Evolutionary conservation across 2,329 filamentous ascomycete genomes (phyloP).

Genomic region (Exophiala xenobiotica): DNA sequence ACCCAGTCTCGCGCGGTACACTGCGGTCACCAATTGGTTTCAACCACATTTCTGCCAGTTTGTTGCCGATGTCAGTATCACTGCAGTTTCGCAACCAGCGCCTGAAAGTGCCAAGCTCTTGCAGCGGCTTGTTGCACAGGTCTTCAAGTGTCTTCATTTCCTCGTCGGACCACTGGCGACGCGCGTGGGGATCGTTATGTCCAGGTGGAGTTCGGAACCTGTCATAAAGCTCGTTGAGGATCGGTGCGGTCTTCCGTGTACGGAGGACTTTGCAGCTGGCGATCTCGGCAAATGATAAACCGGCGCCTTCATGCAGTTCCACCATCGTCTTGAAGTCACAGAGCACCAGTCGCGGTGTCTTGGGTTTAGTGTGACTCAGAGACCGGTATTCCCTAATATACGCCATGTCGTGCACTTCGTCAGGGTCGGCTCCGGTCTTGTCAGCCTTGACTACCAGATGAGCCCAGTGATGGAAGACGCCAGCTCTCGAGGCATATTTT

Average conservation of each 20-base stretch:
- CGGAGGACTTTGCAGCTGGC: conserved; percentile 16
- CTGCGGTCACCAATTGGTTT: conserved; percentile 2
- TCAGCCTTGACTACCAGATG: conserved; percentile 15
- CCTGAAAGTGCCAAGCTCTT: conserved; percentile 15
- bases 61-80: conserved; percentile 23
- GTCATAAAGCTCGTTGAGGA: conserved; percentile 23
- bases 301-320: conserved; percentile 28
- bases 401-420: conserved; percentile 26
- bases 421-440: conserved; percentile 8
- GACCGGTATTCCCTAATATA: conserved; percentile 23
- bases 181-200: background rate
- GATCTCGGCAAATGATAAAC: conserved; percentile 28
- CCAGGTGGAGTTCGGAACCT: conserved; percentile 17
- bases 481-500: conserved; percentile 13
- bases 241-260: conserved; percentile 16
- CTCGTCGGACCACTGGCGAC: conserved; percentile 20
- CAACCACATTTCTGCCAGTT: conserved; percentile 28
- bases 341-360: conserved; percentile 15
- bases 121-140: conserved; percentile 14
- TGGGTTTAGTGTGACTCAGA: background rate
- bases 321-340: conserved; percentile 27
- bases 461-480: conserved; percentile 25
- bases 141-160: conserved; percentile 16
- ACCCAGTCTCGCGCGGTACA: background rate
- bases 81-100: conserved; percentile 10